Evolutionary conservation across 1,139 yeast species (phyloP).

Genomic region (Suhomyces wounanorum): DNA sequence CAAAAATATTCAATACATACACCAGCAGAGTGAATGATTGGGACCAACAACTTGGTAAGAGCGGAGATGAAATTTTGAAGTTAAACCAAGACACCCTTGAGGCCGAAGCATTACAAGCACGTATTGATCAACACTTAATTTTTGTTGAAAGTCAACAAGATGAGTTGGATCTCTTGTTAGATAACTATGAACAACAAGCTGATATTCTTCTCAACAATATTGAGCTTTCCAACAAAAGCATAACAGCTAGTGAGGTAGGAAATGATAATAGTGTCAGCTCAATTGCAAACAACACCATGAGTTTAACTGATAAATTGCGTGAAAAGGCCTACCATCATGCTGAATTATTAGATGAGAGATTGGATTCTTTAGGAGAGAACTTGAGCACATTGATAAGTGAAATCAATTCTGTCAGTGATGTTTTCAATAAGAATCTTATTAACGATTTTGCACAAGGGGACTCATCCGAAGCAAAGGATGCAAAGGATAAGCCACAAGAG

Average conservation of each 20-base stretch:
- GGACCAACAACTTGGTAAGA: constrained; percentile 82
- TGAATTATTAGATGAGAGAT: constrained; percentile 77
- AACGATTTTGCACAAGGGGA: constrained; percentile 30
- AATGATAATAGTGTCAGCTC: constrained; percentile 10
- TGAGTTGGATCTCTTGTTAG: constrained; percentile 80
- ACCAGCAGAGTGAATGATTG: constrained; percentile 75
- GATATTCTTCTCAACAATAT: constrained; percentile 54
- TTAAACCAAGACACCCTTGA: constrained; percentile 75
- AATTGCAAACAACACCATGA: constrained; percentile 24
- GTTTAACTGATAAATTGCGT: constrained; percentile 77
- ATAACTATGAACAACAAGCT: constrained; percentile 85
- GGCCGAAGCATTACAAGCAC: constrained; percentile 83
- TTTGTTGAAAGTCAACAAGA: constrained; percentile 92
- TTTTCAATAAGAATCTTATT: constrained; percentile 62
- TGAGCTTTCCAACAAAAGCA: constrained; percentile 28
- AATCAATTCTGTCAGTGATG: constrained; percentile 83
- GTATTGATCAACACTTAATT: constrained; percentile 82
- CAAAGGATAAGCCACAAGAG: constrained; percentile 15
- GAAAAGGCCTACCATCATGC: constrained; percentile 90
- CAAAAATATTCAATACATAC: constrained; percentile 74
- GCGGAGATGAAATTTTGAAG: constrained; percentile 82
- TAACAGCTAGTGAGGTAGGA: constrained; percentile 5
- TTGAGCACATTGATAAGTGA: constrained; percentile 77
- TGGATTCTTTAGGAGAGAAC: constrained; percentile 75
- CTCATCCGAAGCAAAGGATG: constrained; percentile 15